Percentiles rank a stretch among this genome's conserved stretches.
Conservation (phyloP, 148 eudicot species). For the Polygonum aviculare region DNA sequence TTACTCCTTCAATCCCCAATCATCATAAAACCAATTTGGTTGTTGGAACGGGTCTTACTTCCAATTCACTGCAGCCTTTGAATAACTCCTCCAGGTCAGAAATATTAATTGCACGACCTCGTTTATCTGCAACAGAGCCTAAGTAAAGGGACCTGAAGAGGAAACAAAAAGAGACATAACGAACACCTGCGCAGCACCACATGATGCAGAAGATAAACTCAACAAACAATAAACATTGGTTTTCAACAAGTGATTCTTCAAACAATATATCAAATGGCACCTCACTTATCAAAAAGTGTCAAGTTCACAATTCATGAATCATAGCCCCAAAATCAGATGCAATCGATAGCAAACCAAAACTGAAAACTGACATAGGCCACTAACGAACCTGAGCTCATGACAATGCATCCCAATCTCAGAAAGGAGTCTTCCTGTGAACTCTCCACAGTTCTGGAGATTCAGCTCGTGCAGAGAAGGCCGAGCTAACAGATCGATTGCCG, state of each 20-base stretch:
- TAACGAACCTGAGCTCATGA: constrained; percentile 52
- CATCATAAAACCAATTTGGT: constrained; percentile 10
- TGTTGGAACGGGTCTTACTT: constrained; percentile 49
- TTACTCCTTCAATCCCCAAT: neutral
- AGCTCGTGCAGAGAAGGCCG: constrained; percentile 64
- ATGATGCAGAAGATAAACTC: constrained; percentile 12
- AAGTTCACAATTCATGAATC: neutral
- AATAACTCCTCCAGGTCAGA: constrained; percentile 92
- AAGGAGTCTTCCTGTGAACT: constrained; percentile 70
- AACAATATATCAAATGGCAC: neutral
- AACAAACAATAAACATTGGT: neutral
- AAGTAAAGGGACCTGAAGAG: constrained; percentile 83
- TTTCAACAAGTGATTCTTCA: neutral
- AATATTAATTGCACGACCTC: constrained; percentile 77
- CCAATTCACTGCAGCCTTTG: constrained; percentile 85
- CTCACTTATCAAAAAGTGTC: neutral
- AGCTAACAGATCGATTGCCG: constrained; percentile 44
- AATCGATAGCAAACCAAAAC: constrained; percentile 1
- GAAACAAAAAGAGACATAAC: constrained; percentile 16
- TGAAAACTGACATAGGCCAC: neutral
- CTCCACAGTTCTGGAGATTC: constrained; percentile 63
- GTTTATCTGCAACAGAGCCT: constrained; percentile 86
- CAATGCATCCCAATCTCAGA: constrained; percentile 54
- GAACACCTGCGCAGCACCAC: constrained; percentile 17
- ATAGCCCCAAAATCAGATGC: neutral